Base-by-base conservation (phyloP, 352 stramenopile species). In the Pythium phragmitis region DNA sequence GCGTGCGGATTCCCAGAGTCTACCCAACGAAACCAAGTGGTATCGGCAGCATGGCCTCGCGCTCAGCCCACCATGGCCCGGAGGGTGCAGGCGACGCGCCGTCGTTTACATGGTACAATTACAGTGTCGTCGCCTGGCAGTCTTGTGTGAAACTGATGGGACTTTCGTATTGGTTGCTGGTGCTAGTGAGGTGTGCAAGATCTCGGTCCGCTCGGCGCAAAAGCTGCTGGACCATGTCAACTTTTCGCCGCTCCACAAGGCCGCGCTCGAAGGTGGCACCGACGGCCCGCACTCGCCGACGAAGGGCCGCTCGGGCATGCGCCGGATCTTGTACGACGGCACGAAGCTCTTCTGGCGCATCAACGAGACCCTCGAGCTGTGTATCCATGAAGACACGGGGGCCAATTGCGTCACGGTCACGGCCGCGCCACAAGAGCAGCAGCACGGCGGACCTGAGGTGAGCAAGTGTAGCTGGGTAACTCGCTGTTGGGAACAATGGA, bases 221-320 rank as follows among this genome's bases (percentile, higher is more conserved):
- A 95, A 94, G 74, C 71, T 95, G 47, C 78, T 94, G 30, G 87
- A 95, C 60, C 87, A 95, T 63, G 87, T 94, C 47, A 95, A 92
- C 67, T 92, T 91, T 46, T 95, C 87, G 37, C 87, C 87, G 30
- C 72, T 95, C n/a, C 87, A 95, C 69, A 88, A 92, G 66, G 85
- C 81, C 3, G 86, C 85, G 5, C 72, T 95, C 8, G 82, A 89
- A 19, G 66, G 83, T 23, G 74, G 76, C 42, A 48, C 53, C 21
- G 50, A 46, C 26, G 30, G 49, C 21, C 55, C 55, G 7, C 69
- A 70, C 52, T 75, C 59, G 45, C 62, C 65, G 16, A 61, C 61
- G 19, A 69, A 68, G 28, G 47, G 52, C 11, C 64, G 45, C 46
- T 70, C 60, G 17, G 68, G 73, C 37, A 69, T 89, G 63, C 80